Evolutionary conservation across 2,329 filamentous ascomycete genomes (phyloP), one percentile per base, ranked within the genome.

Genomic region (Thyridium curvatum): DNA sequence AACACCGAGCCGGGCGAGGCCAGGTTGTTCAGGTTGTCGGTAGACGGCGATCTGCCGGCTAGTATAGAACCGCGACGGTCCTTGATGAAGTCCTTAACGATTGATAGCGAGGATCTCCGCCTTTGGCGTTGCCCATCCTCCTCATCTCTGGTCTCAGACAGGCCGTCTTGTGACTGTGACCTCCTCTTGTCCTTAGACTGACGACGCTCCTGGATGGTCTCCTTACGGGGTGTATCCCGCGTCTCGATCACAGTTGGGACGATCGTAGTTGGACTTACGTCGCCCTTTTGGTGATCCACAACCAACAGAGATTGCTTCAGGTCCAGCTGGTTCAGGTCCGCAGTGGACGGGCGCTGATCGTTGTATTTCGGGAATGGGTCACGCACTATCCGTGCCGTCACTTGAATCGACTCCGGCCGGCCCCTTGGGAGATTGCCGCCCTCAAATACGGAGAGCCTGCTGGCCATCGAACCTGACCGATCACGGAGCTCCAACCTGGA

Each of bases 331-430:
- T 53, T 56, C 44, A 64, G 71, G 14, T 77, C 74, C 3, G 54
- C 58, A 14, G 55, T 52, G 37, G 69, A 67, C 30, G 56, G 61
- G 3, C 58, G 60, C 3, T 57, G 49, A 14, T 74, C 71, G 2
- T 65, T 52, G 15, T 56, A 55, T 41, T 58, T 63, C 5, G 61
- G 58, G 32, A 64, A 61, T 15, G 56, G 57, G 47, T 85, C 84
- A 35, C 87, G 79, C 30, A 94, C 68, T 46, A 94, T 94, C 37
- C 83, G 79, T 35, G 90, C 86, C 14, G 85, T 93, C 10, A 95
- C 89, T 34, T 89, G 90, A n/a, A 94, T 79, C 1, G 87, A 90
- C 52, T 90, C 86, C 5, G 82, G 74, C 2, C 68, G 66, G 6
- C 71, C 68, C 13, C 66, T 62, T n/a, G 65, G 56, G 7, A 58